Evolutionary conservation across 2,329 filamentous ascomycete species (phyloP).

Genomic region (Diplocarpon mali): DNA sequence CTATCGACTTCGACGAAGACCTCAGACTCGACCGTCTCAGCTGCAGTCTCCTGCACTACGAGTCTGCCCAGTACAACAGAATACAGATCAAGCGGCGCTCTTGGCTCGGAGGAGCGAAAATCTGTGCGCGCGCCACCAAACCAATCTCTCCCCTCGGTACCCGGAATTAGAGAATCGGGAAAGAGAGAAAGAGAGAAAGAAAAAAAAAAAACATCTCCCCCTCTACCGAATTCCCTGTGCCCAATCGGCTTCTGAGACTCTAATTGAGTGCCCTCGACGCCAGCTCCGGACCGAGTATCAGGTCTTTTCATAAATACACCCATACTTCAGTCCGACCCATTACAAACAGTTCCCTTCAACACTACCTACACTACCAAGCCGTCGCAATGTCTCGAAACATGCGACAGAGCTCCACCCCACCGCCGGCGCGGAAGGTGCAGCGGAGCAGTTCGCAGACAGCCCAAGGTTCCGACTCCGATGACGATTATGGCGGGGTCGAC

Average conservation of each 20-base stretch:
- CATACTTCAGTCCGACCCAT: slow-evolving; percentile 3
- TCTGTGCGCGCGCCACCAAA: slow-evolving; percentile 17
- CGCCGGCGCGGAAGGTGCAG: slow-evolving; percentile 21
- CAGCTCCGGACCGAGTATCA: no score
- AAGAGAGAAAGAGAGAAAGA: no score
- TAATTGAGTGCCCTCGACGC: no score
- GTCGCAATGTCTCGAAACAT: slow-evolving; percentile 35
- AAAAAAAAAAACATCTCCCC: no score
- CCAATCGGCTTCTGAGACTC: no score
- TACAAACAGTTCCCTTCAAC: not conserved
- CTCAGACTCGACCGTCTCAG: slow-evolving; percentile 34
- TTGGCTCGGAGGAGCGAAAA: slow-evolving; percentile 14
- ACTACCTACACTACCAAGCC: slow-evolving; percentile 3
- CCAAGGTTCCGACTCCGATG: slow-evolving; percentile 48
- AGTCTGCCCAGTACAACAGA: slow-evolving; percentile 27
- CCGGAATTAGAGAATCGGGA: no score
- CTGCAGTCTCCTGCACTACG: slow-evolving; percentile 4
- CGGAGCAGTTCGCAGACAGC: slow-evolving; percentile 5
- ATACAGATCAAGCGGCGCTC: slow-evolving; percentile 22
- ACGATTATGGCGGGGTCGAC: slow-evolving; percentile 63
- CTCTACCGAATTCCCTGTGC: no score
- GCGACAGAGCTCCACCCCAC: slow-evolving; percentile 36
- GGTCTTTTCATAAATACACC: slow-evolving; percentile 9
- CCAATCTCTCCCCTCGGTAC: slow-evolving; percentile 3
- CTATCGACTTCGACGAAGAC: slow-evolving; percentile 60